Evolutionary conservation across 805 yeast species (phyloP).

Genomic region (Kodamaea neixiangensis): DNA sequence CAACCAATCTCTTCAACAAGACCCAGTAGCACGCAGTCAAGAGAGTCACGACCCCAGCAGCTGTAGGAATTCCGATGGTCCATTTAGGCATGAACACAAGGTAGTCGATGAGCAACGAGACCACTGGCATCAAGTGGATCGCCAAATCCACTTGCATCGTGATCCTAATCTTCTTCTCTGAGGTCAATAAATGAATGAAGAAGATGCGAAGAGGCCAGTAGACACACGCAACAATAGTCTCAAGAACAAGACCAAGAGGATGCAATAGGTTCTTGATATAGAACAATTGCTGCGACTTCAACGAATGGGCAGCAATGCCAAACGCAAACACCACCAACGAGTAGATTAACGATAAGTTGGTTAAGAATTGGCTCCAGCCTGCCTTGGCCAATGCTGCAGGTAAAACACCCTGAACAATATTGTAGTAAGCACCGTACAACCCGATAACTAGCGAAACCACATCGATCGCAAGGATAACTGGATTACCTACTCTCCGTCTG

Average conservation of each 20-base stretch:
- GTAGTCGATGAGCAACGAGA: slow-evolving; percentile 55
- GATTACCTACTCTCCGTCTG: slow-evolving; percentile 33
- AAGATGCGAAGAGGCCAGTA: slow-evolving; percentile 71
- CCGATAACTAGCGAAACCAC: slow-evolving; percentile 30
- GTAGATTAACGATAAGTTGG: slow-evolving; percentile 42
- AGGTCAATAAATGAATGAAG: slow-evolving; percentile 48
- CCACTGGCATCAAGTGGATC: slow-evolving; percentile 61
- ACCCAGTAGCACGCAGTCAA: slow-evolving; percentile 55
- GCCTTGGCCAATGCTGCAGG: slow-evolving; percentile 55
- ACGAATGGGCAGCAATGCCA: slow-evolving; percentile 37
- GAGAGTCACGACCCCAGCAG: slow-evolving; percentile 38
- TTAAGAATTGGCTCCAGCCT: slow-evolving; percentile 73
- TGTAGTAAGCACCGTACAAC: slow-evolving; percentile 25
- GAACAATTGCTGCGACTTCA: slow-evolving; percentile 25
- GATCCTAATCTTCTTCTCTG: slow-evolving; percentile 34
- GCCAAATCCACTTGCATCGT: slow-evolving; percentile 55
- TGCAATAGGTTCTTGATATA: slow-evolving; percentile 43
- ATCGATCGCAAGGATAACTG: slow-evolving; percentile 24
- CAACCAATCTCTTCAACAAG: slow-evolving; percentile 50
- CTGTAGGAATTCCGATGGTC: slow-evolving; percentile 33
- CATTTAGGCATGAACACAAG: slow-evolving; percentile 52
- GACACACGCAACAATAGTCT: slow-evolving; percentile 59
- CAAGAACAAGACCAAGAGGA: slow-evolving; percentile 59
- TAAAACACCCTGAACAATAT: slow-evolving; percentile 28
- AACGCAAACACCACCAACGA: slow-evolving; percentile 16